Evolutionary conservation across 768 basidiomycete species (phyloP).

Genomic region (Boletus sp.): DNA sequence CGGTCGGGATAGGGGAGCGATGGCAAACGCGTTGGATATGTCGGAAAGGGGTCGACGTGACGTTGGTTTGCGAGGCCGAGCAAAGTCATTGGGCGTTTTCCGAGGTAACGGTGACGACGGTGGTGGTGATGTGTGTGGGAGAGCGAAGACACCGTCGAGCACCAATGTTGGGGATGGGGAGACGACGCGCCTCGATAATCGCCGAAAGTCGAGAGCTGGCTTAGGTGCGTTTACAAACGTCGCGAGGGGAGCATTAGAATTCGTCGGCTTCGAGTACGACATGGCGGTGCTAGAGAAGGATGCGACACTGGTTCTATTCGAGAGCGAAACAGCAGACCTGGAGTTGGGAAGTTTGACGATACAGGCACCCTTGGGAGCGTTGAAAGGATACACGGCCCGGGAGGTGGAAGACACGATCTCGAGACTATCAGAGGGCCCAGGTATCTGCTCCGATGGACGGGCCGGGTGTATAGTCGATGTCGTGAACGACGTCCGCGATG

Average conservation of each 20-base stretch:
- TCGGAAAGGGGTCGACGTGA: neutral
- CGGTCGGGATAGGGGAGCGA: neutral
- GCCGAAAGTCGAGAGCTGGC: neutral
- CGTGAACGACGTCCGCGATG: neutral
- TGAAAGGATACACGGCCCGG: conserved; percentile 1
- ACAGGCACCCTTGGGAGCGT: conserved; percentile 1
- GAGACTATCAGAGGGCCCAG: neutral
- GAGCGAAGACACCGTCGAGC: conserved; percentile 22
- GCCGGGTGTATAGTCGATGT: neutral
- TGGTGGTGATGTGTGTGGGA: neutral
- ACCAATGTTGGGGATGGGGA: conserved; percentile 20
- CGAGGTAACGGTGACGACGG: neutral
- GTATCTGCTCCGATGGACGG: neutral
- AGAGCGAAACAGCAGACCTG: neutral
- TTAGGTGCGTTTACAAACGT: neutral
- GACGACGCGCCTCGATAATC: neutral
- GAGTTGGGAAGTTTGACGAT: conserved; percentile 18
- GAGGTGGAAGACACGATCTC: conserved; percentile 6
- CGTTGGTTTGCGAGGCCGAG: conserved; percentile 2
- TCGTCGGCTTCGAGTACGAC: neutral
- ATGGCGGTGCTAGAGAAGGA: neutral
- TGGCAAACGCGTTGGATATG: neutral
- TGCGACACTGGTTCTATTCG: neutral
- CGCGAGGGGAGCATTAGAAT: neutral
- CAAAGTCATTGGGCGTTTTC: neutral